Evolutionary conservation across 495 filamentous ascomycete species (phyloP), one percentile per base, ranked within the genome.

Genomic region (Penicillium maclennaniae): DNA sequence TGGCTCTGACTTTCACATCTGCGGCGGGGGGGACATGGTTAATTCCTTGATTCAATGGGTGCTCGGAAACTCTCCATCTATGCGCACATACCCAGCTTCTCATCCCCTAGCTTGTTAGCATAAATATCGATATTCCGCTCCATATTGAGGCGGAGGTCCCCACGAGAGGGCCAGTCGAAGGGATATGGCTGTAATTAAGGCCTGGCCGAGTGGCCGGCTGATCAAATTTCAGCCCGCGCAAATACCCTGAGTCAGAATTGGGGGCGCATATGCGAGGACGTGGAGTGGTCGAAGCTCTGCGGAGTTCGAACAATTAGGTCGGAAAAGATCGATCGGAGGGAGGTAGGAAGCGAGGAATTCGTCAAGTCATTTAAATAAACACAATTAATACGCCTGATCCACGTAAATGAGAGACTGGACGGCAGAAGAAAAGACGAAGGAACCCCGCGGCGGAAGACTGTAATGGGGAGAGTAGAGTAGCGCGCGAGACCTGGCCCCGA

Each of bases 1-100:
- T 87, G 45, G 85, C 79, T 70, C 88, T 87, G 56, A 84, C 70
- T 69, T 88, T 87, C 42, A 86, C 66, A 71, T 95, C 91, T 93
- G 45, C 40, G 26, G 31, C 6, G 34, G 45, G n/a, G 6, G n/a
- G 31, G 15, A 53, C 42, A 27, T 27, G 12, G 49, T 58, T 27
- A 65, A 38, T 50, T 7, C 34, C 9, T 8, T 8, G 1, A 2
- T 10, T 27, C 25, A 25, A 7, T 16, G 16, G 7, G n/a, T 45
- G 9, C 28, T 41, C 28, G 43, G 44, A 6, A 7, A 17, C 5
- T 12, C 20, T 31, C 10, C 12, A 43, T 42, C 34, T n/a, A 7
- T 40, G 42, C 27, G 17, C 26, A 64, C 79, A 51, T 76, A 86
- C 83, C 83, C 43, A 79, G 70, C 66, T 77, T 78, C 47, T 78